phyloP scores from a whole-genome alignment of 2,329 filamentous ascomycete species.

The Arthrobotrys entomopaga region DNA sequence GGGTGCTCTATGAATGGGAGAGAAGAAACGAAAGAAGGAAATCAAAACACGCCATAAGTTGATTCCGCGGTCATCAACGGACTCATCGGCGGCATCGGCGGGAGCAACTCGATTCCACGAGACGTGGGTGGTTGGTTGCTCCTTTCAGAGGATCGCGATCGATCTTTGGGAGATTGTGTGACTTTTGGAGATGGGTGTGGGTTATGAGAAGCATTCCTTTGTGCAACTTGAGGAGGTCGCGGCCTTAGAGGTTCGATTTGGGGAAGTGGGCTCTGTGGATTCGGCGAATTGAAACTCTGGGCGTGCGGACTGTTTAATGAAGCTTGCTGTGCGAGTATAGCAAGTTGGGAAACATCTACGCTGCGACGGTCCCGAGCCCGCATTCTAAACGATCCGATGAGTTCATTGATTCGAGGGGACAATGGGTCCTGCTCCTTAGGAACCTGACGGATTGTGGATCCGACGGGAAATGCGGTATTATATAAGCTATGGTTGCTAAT shows the following conservation, averaged over 20 bases:
- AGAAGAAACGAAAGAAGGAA: constrained; percentile 20
- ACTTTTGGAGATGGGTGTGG: not conserved
- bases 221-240: constrained; percentile 2
- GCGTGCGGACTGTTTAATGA: constrained; percentile 34
- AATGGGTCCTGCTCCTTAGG: constrained; percentile 36
- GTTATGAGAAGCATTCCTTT: constrained; percentile 31
- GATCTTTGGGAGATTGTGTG: constrained; percentile 15
- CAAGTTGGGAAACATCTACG: constrained; percentile 49
- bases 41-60: constrained; percentile 37
- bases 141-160: constrained; percentile 39
- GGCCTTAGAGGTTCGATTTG: constrained; percentile 20
- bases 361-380: constrained; percentile 45
- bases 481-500: constrained; percentile 18
- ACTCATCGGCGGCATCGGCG: constrained; percentile 52
- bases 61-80: constrained; percentile 32
- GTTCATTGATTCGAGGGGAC: constrained; percentile 39
- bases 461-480: constrained; percentile 19
- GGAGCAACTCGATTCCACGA: constrained; percentile 41
- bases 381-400: constrained; percentile 48
- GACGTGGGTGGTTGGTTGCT: constrained; percentile 17
- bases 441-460: constrained; percentile 43
- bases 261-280: constrained; percentile 13
- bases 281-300: constrained; percentile 10
- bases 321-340: constrained; percentile 45
- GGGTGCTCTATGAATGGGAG: constrained; percentile 10